Percentiles rank a stretch among this genome's conserved stretches.
phyloP scores from a whole-genome alignment of 176 grass and related monocot genomes.

The maize (Zea mays) region DNA sequence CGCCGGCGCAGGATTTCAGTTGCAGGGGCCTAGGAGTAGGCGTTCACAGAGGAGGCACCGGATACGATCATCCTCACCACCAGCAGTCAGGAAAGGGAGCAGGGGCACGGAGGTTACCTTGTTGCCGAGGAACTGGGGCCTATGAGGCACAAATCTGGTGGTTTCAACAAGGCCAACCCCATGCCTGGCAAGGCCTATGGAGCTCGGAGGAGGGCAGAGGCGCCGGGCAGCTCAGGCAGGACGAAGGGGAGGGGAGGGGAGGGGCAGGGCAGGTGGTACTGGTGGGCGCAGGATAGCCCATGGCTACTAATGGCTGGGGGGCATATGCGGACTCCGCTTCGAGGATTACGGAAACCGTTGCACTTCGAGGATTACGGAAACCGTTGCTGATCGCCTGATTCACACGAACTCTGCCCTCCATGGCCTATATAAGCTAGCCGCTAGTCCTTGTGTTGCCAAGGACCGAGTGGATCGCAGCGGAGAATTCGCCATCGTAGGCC shows the following conservation, averaged over 20 bases:
- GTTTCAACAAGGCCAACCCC: slow-evolving; percentile 45
- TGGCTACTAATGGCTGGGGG: slow-evolving; percentile 29
- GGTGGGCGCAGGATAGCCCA: slow-evolving; percentile 33
- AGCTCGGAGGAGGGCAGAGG: neutral
- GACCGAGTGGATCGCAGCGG: too few species aligned
- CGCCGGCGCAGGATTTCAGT: neutral
- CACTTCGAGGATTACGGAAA: too few species aligned
- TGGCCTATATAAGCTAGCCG: too few species aligned
- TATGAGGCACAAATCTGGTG: slow-evolving; percentile 42
- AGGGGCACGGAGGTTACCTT: slow-evolving; percentile 28
- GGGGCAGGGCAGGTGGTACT: neutral
- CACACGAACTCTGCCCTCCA: too few species aligned
- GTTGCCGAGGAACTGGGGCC: neutral
- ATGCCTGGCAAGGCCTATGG: slow-evolving; percentile 7
- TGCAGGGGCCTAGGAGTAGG: slow-evolving; percentile 1
- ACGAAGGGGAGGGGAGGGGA: slow-evolving; percentile 24
- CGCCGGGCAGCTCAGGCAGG: too few species aligned
- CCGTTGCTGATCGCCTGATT: too few species aligned
- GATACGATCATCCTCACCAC: too few species aligned
- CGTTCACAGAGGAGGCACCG: slow-evolving; percentile 30
- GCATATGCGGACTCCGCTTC: neutral
- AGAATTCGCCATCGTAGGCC: too few species aligned
- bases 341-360: too few species aligned
- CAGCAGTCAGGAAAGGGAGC: neutral
- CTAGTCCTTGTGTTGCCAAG: too few species aligned